Base-by-base conservation (phyloP, 2,329 filamentous ascomycete species). In the Colletotrichum lini region DNA sequence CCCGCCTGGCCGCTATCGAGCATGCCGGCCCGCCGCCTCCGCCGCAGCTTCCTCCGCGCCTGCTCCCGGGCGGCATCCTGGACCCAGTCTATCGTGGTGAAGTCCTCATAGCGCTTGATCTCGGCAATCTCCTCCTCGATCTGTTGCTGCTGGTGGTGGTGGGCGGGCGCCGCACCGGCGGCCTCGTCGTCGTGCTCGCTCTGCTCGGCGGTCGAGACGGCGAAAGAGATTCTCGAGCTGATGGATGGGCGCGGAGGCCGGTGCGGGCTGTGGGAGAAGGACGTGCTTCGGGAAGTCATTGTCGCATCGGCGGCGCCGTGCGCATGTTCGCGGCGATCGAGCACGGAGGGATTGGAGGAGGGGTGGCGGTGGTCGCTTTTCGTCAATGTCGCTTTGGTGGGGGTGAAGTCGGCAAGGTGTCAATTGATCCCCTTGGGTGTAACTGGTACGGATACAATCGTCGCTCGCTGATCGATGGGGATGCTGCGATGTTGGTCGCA, bases 31-130 rank as follows among this genome's bases (percentile, higher is more conserved):
- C 92, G 90, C 77, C 92, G 91, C 80, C 91, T 92, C 77, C 93
- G 89, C 75, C 93, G 89, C 58, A 93, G 89, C 77, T 94, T 94
- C 73, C 96, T 91, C 66, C 95, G 90, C 57, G 94, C 86, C 80
- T 97, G 94, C 81, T 98, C 96, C 74, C 95, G 92, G 44, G 95
- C 93, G 13, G 96, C 95, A 88, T 99, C 96, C 81, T 99, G 96
- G 0, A 99, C 96, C 96, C 96, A 99, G 82, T 99, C 96, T 90
- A 96, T 96, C 0, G 96, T 99, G 7, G 95, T 98, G 80, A 99
- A 99, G 83, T 99, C 96, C 88, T 98, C 96, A 84, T 99, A 99
- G 84, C 96, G 90, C 84, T 98, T 98, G 80, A 99, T 98, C 85
- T 98, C 93, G 35, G 93, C 95, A 79, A 99, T 98, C 84, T 99